Conservation (phyloP, 2,329 filamentous ascomycete species). For the Exophiala oligosperma region DNA sequence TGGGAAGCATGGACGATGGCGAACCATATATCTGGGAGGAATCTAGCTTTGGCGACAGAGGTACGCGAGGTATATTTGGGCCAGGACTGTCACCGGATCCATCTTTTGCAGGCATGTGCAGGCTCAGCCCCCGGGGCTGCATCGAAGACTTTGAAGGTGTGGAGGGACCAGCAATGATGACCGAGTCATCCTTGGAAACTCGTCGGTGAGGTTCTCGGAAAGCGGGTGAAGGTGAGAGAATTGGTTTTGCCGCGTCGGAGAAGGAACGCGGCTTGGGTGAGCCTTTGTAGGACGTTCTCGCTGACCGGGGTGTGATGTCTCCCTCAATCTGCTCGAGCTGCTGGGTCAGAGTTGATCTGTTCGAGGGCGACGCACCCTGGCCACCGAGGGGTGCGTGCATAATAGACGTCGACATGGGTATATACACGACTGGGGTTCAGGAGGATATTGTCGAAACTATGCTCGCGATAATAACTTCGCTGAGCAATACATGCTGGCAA, state of each 20-base stretch:
- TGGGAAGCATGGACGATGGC: constrained; percentile 81
- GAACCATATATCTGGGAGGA: constrained; percentile 82
- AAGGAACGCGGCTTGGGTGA: constrained; percentile 57
- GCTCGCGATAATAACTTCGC: neutral
- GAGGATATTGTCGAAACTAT: neutral
- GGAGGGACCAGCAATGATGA: constrained; percentile 57
- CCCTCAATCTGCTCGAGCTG: constrained; percentile 27
- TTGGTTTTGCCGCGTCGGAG: constrained; percentile 63
- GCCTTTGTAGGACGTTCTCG: neutral
- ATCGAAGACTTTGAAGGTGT: constrained; percentile 72
- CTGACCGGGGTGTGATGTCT: constrained; percentile 25
- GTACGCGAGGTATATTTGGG: constrained; percentile 58
- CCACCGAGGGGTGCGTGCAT: constrained; percentile 19
- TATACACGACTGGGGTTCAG: no score
- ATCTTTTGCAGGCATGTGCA: constrained; percentile 64
- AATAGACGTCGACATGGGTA: constrained; percentile 24
- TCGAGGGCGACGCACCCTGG: constrained; percentile 15
- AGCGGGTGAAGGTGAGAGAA: constrained; percentile 61
- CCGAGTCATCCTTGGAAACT: constrained; percentile 66
- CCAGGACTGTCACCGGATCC: constrained; percentile 39
- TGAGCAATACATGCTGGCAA: neutral
- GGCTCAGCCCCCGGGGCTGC: constrained; percentile 62
- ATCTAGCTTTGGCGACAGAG: constrained; percentile 84
- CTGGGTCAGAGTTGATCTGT: constrained; percentile 24
- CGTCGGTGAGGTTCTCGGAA: constrained; percentile 54